Evolutionary conservation across 2,329 filamentous ascomycete genomes (phyloP).

Genomic region (Orbilia javanica): DNA sequence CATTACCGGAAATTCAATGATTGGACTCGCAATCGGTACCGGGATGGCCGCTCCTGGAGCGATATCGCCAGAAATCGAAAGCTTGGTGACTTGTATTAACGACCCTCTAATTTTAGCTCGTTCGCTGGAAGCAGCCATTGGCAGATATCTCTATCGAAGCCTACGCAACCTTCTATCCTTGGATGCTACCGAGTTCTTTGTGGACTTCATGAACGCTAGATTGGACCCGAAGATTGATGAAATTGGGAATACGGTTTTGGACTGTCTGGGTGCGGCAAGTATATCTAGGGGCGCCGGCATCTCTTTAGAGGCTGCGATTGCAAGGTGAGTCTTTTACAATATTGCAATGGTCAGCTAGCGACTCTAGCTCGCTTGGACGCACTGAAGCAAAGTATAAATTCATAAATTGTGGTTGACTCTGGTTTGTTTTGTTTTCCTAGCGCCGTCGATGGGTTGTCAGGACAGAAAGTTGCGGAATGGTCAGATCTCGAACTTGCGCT

Average conservation of each 20-base stretch:
- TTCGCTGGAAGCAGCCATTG: neutral
- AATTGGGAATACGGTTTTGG: neutral
- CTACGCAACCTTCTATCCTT: neutral
- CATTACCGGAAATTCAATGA: neutral
- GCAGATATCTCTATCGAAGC: neutral
- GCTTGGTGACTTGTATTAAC: neutral
- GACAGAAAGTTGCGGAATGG: neutral
- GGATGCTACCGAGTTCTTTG: neutral
- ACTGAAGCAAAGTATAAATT: no score
- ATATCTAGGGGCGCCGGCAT: neutral
- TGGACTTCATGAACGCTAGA: neutral
- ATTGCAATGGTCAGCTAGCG: no score
- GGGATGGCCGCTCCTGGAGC: neutral
- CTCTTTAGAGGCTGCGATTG: neutral
- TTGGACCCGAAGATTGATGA: neutral
- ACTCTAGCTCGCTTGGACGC: no score
- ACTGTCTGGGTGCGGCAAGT: neutral
- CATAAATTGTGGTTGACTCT: no score
- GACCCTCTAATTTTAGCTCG: neutral
- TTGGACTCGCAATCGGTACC: neutral
- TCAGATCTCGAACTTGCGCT: constrained; percentile 1
- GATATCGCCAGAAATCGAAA: constrained; percentile 6
- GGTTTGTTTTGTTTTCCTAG: neutral
- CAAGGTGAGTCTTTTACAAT: neutral
- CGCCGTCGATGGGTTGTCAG: neutral